These are phyloP conservation scores for Cyclotella atomus DNA, from an alignment of 108 stramenopile species.

Conservation along the genomic window DNA sequence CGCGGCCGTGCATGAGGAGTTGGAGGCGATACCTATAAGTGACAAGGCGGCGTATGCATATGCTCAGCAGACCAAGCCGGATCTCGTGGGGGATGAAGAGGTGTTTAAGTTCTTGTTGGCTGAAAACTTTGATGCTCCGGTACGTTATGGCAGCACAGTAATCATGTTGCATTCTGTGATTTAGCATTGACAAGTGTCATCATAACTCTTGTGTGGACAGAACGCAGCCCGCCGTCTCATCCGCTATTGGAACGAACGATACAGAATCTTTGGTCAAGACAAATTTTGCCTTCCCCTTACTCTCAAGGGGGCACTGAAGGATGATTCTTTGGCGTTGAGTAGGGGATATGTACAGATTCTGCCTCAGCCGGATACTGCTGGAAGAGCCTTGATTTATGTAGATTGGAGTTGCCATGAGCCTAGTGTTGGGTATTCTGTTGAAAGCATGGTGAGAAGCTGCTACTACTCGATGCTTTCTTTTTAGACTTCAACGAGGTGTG, in stretches of 20 bases:
- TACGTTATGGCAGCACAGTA: slow-evolving; percentile 18
- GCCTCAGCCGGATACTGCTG: slow-evolving; percentile 41
- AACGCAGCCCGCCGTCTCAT: slow-evolving; percentile 35
- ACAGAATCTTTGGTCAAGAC: slow-evolving; percentile 38
- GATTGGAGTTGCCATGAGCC: slow-evolving; percentile 49
- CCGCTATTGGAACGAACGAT: slow-evolving; percentile 45
- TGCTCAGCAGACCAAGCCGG: slow-evolving; percentile 26
- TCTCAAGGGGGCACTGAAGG: slow-evolving; percentile 41
- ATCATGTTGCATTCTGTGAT: too few species aligned
- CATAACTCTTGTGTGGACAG: neutral
- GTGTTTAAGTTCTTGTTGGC: slow-evolving; percentile 33
- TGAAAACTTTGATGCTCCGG: slow-evolving; percentile 26
- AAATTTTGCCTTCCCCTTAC: slow-evolving; percentile 42
- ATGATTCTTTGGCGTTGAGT: slow-evolving; percentile 34
- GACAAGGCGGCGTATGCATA: slow-evolving; percentile 28
- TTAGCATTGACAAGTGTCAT: neutral
- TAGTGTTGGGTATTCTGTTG: slow-evolving; percentile 31
- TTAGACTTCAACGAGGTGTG: too few species aligned
- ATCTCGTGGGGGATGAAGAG: slow-evolving; percentile 32
- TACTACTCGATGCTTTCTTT: too few species aligned
- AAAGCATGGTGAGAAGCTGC: slow-evolving; percentile 32
- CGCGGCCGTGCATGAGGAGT: slow-evolving; percentile 14
- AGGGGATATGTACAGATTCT: slow-evolving; percentile 39
- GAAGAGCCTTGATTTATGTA: slow-evolving; percentile 39
- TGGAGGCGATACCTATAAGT: slow-evolving; percentile 10